Conservation (phyloP, 139 green algal species). For the Pseudopediastrum boryanum region DNA sequence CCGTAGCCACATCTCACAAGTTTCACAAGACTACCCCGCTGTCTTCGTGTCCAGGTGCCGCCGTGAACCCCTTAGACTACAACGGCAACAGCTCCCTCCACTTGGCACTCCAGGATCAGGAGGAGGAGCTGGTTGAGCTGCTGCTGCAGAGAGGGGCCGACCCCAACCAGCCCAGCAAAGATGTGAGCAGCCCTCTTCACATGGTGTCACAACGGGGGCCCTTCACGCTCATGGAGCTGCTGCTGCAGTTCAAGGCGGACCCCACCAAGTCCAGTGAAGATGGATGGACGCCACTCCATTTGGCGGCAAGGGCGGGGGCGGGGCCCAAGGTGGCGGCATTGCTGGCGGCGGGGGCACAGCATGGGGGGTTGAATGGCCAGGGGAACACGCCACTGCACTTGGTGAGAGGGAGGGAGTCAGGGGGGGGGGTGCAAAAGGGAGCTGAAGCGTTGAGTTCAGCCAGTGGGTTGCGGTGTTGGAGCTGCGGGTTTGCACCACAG, state of each 20-base stretch:
- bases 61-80: constrained; percentile 50
- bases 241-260: constrained; percentile 47
- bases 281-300: constrained; percentile 70
- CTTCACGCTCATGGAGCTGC: constrained; percentile 21
- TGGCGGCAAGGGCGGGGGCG: constrained; percentile 52
- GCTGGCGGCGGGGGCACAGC: constrained; percentile 51
- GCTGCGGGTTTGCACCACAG: too few species aligned
- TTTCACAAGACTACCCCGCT: too few species aligned
- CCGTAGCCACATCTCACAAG: too few species aligned
- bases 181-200: constrained; percentile 50
- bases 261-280: constrained; percentile 26
- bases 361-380: constrained; percentile 40
- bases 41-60: constrained; percentile 20
- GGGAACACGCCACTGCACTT: constrained; percentile 48
- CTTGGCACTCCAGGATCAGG: constrained; percentile 54
- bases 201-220: constrained; percentile 22
- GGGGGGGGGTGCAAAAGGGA: not conserved
- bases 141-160: constrained; percentile 51
- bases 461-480: not conserved
- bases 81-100: constrained; percentile 58
- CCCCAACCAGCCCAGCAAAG: constrained; percentile 51
- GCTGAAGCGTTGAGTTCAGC: not conserved
- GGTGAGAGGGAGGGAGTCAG: not conserved
- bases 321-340: constrained; percentile 45
- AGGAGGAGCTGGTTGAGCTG: constrained; percentile 34